Conservation (phyloP, 768 basidiomycete genomes). For the Obba rivulosa region DNA sequence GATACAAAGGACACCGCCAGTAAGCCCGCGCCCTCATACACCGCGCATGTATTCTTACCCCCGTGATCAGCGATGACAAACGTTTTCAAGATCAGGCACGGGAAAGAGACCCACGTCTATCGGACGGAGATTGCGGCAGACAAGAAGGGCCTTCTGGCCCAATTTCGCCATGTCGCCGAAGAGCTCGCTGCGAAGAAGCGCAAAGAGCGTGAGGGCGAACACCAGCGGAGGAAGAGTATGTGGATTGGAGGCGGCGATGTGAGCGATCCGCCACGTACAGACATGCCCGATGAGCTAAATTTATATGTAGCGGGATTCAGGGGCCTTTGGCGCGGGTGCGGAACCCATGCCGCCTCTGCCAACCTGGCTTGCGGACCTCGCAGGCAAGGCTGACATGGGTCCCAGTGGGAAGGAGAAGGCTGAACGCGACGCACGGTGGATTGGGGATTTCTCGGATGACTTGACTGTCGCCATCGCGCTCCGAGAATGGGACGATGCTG, state of each 20-base stretch:
- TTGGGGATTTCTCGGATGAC: constrained; percentile 88
- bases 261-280: constrained; percentile 12
- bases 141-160: constrained; percentile 79
- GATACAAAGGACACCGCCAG: constrained; percentile 95
- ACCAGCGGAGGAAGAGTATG: constrained; percentile 79
- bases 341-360: constrained; percentile 53
- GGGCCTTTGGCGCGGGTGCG: constrained; percentile 22
- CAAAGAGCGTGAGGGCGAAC: constrained; percentile 91
- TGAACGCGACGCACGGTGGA: constrained; percentile 81
- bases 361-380: constrained; percentile 73
- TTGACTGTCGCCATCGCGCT: constrained; percentile 87
- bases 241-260: constrained; percentile 45
- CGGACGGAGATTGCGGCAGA: constrained; percentile 76
- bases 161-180: constrained; percentile 91
- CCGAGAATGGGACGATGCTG: constrained; percentile 84
- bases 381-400: constrained; percentile 44
- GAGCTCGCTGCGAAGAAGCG: constrained; percentile 83
- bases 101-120: constrained; percentile 93
- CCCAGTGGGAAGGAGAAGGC: constrained; percentile 63
- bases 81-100: constrained; percentile 90
- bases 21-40: constrained; percentile 30
- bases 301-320: constrained; percentile 27
- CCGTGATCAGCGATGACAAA: constrained; percentile 68
- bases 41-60: constrained; percentile 1
- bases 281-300: neutral